phyloP scores from a whole-genome alignment of 495 filamentous ascomycete genomes.

The Penicillium canariense region DNA sequence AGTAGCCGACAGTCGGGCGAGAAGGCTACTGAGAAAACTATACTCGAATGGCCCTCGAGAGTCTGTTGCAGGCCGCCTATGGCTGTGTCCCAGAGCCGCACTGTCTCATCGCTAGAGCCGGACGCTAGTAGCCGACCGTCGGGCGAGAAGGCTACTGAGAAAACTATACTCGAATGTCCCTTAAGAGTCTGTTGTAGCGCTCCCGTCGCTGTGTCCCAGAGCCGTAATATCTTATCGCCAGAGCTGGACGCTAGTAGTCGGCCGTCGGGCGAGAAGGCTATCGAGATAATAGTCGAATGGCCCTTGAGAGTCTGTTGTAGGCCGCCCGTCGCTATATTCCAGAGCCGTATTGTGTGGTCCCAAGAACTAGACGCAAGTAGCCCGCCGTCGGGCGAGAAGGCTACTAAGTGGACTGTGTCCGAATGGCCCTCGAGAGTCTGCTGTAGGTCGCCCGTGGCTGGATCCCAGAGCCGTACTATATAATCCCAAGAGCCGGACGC shows the following conservation, averaged over 20 bases:
- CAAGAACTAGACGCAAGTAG: slow-evolving; percentile 14
- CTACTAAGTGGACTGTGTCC: slow-evolving; percentile 9
- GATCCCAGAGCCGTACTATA: slow-evolving; percentile 3
- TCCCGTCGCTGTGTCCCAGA: slow-evolving; percentile 28
- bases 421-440: slow-evolving; percentile 26
- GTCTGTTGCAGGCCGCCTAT: slow-evolving; percentile 7
- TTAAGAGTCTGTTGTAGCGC: slow-evolving; percentile 16
- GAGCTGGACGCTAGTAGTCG: slow-evolving; percentile 19
- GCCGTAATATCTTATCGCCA: slow-evolving; percentile 17
- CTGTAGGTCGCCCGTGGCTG: background rate
- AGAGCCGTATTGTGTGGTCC: slow-evolving; percentile 26
- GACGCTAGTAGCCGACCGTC: slow-evolving; percentile 25
- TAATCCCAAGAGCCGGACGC: slow-evolving; percentile 1
- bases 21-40: slow-evolving; percentile 1
- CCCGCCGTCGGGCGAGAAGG: slow-evolving; percentile 24
- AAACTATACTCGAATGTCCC: slow-evolving; percentile 21
- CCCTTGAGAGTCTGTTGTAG: slow-evolving; percentile 19
- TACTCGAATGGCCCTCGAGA: slow-evolving; percentile 14
- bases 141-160: slow-evolving; percentile 28
- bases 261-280: slow-evolving; percentile 10
- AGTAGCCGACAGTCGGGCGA: slow-evolving; percentile 7
- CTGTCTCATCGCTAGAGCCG: slow-evolving; percentile 10
- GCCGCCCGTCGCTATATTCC: no score
- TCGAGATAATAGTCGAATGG: slow-evolving; percentile 6
- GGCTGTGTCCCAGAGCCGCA: slow-evolving; percentile 32